These are phyloP conservation scores for Arabidopsis lyrata DNA, from an alignment of 441 rosid species.

Conservation along the genomic window DNA sequence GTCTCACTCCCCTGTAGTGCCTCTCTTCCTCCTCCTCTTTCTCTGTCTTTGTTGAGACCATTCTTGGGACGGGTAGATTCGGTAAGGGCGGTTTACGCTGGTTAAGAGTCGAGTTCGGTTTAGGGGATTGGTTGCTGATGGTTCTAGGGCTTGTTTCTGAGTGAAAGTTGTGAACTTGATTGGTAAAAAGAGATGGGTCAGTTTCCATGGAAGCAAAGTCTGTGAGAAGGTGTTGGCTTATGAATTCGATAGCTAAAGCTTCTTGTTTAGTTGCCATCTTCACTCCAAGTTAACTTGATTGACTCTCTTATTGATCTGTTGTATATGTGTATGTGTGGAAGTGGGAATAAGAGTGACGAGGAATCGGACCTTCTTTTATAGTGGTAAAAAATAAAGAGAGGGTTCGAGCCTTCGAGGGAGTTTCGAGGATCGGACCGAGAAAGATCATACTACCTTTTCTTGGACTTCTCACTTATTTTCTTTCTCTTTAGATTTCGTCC, in stretches of 20 bases:
- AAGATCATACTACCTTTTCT: slow-evolving; percentile 36
- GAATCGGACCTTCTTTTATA: too few relatives aligned
- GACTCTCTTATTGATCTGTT: slow-evolving; percentile 8
- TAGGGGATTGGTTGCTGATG: slow-evolving; percentile 34
- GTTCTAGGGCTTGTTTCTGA: slow-evolving; percentile 30
- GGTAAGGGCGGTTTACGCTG: slow-evolving; percentile 64
- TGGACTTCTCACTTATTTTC: slow-evolving; percentile 32
- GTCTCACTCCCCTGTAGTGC: slow-evolving; percentile 71
- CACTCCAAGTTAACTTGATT: slow-evolving; percentile 15
- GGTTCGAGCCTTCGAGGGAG: slow-evolving; percentile 44
- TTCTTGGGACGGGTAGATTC: slow-evolving; percentile 52
- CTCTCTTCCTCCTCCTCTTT: slow-evolving; percentile 41
- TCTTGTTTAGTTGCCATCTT: slow-evolving; percentile 47
- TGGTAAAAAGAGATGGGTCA: slow-evolving; percentile 25
- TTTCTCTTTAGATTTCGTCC: slow-evolving; percentile 17
- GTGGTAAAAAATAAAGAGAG: slow-evolving; percentile 17
- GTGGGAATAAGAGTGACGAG: slow-evolving; percentile 41
- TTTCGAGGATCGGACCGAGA: slow-evolving; percentile 46
- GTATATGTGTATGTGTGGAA: slow-evolving; percentile 7
- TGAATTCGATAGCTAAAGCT: slow-evolving; percentile 58
- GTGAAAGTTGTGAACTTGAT: slow-evolving; percentile 20
- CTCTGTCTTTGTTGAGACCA: slow-evolving; percentile 19
- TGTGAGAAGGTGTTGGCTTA: slow-evolving; percentile 63
- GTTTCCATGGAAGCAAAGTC: slow-evolving; percentile 49
- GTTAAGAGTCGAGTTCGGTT: slow-evolving; percentile 54